Percentiles rank a stretch among this genome's conserved stretches.
Conservation (phyloP, 768 basidiomycete genomes). For the Leccinum rimulosum region DNA sequence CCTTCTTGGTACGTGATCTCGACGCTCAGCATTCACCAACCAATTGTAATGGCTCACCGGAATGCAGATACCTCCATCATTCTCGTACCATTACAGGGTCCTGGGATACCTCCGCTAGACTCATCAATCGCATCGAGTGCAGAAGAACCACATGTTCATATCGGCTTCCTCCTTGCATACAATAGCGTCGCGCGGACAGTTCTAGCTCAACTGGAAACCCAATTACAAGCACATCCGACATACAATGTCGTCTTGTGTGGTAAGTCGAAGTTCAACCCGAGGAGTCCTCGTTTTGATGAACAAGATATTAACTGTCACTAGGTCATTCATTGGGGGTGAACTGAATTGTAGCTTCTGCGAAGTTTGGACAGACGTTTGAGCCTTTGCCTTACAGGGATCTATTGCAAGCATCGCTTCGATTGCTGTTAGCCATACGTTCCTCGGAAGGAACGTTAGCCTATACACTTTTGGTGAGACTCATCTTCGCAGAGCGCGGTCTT, state of each 20-base stretch:
- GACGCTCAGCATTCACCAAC: background rate
- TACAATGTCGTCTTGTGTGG: constrained; percentile 36
- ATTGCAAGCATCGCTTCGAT: constrained; percentile 39
- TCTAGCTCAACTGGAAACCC: constrained; percentile 26
- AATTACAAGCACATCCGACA: constrained; percentile 32
- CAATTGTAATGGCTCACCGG: background rate
- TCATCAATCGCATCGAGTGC: background rate
- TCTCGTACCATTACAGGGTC: constrained; percentile 20
- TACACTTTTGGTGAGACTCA: constrained; percentile 45
- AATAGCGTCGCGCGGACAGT: constrained; percentile 31
- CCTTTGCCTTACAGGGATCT: constrained; percentile 30
- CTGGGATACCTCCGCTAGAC: constrained; percentile 23
- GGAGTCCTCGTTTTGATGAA: background rate
- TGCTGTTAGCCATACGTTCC: constrained; percentile 31
- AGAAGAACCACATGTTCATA: constrained; percentile 32
- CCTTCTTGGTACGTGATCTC: constrained; percentile 14
- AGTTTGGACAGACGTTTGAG: constrained; percentile 2
- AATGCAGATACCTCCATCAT: constrained; percentile 22
- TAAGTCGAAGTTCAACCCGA: constrained; percentile 10
- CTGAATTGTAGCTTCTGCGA: constrained; percentile 1
- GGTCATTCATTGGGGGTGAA: constrained; percentile 42
- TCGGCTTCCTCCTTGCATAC: constrained; percentile 37
- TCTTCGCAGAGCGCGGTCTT: background rate
- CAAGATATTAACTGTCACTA: constrained; percentile 8
- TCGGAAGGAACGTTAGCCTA: constrained; percentile 25